Evolutionary conservation across 495 filamentous ascomycete genomes (phyloP), one percentile per base, ranked within the genome.

Genomic region (Aspergillus olivimuriae): DNA sequence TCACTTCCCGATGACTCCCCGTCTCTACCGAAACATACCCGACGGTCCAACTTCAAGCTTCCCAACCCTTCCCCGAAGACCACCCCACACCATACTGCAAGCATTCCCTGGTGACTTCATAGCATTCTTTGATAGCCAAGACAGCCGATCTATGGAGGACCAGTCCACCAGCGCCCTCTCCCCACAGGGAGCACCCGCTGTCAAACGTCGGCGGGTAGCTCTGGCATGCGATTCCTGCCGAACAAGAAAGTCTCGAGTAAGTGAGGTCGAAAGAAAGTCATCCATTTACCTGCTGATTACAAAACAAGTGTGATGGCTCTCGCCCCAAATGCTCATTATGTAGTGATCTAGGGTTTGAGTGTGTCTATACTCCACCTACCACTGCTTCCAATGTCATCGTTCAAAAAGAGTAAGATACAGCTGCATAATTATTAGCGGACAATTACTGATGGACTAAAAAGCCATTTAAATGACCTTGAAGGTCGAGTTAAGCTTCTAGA

Each of bases 221-320:
- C 31, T 75, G 39, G 72, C 72, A 21, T 74, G 72, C 39, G 61
- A 63, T 41, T 52, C 68, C 14, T 75, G 72, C 33, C 57, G 72
- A 30, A 57, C 53, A 6, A 60, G 72, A 14, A 75, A 75, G 38
- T 72, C 72, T 22, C 60, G 69, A 41, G 67, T 70, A 53, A 19
- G 33, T 40, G 24, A 19, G 22, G 12, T 24, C 16, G 4, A 20
- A 20, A 15, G 16, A 26, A 36, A n/a, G n/a, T n/a, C n/a, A n/a
- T n/a, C n/a, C n/a, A n/a, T n/a, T n/a, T n/a, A n/a, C n/a, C n/a
- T 17, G 17, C 15, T 33, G 37, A 35, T 30, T 19, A 39, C n/a
- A 26, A 11, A 43, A 10, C 11, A 26, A 70, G 52, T 75, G 72
- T 34, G 69, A 74, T 52, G 68, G 72, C n/a, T 44, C 43, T 11